Evolutionary conservation across 208 protist species (phyloP).

Genomic region (Acanthamoeba healyi): DNA sequence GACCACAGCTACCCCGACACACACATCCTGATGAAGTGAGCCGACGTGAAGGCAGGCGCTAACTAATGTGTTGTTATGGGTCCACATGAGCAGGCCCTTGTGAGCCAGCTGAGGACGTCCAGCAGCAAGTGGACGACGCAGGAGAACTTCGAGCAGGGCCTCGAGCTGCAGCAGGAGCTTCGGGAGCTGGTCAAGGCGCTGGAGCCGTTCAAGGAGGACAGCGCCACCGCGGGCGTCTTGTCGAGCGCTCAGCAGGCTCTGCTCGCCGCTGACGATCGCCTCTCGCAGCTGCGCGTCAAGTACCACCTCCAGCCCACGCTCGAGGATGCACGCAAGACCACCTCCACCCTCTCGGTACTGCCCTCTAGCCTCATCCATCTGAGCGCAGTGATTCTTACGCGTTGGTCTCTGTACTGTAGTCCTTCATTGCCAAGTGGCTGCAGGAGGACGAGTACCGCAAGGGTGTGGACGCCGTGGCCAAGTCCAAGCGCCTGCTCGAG

Average conservation of each 20-base stretch:
- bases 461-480: slow-evolving; percentile 30
- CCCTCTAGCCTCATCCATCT: no score
- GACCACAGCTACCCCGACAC: neutral
- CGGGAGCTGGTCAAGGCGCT: slow-evolving; percentile 43
- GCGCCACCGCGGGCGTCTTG: slow-evolving; percentile 25
- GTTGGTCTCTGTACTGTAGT: neutral
- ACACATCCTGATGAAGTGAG: no score
- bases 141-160: slow-evolving; percentile 63
- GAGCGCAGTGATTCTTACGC: neutral
- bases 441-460: slow-evolving; percentile 69
- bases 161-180: slow-evolving; percentile 58
- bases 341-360: slow-evolving; percentile 12
- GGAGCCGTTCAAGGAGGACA: slow-evolving; percentile 31
- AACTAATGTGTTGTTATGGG: neutral
- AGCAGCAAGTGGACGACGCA: slow-evolving; percentile 59
- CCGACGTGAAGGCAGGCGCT: no score
- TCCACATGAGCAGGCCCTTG: neutral
- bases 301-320: slow-evolving; percentile 58
- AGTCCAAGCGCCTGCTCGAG: slow-evolving; percentile 36
- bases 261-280: slow-evolving; percentile 44
- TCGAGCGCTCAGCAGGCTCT: slow-evolving; percentile 40
- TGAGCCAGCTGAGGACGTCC: slow-evolving; percentile 10
- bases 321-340: slow-evolving; percentile 53
- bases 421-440: slow-evolving; percentile 73
- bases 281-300: slow-evolving; percentile 62